A percentile compares a stretch with the other conserved stretches of the same genome.
phyloP scores from a whole-genome alignment of 305 asterid species.

The Euphrasia arctica region DNA sequence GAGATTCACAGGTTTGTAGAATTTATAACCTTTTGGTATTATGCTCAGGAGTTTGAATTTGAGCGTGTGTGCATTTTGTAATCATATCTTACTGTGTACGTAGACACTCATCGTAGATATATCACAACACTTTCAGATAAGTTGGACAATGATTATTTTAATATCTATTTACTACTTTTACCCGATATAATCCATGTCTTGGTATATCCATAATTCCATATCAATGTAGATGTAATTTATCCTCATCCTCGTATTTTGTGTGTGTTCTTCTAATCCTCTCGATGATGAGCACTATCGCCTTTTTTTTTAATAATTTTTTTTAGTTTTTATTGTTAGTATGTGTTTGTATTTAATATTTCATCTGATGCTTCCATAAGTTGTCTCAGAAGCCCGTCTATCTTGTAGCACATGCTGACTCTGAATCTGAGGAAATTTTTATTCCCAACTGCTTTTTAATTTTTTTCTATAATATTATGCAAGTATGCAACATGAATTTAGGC shows the following conservation, averaged over 20 bases:
- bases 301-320: conserved; percentile 1
- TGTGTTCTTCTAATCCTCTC: background rate
- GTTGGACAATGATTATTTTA: background rate
- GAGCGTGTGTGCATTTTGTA: background rate
- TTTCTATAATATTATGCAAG: background rate
- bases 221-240: background rate
- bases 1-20: conserved; percentile 88
- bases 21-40: conserved; percentile 9
- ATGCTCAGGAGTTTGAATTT: conserved; percentile 4
- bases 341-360: too few species aligned
- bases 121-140: background rate
- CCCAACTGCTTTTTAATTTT: background rate
- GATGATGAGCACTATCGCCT: background rate
- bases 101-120: background rate
- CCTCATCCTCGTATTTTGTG: background rate
- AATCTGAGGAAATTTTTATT: background rate
- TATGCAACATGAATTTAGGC: conserved; percentile 3
- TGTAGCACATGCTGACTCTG: too few species aligned
- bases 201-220: too few species aligned
- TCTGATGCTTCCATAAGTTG: too few species aligned
- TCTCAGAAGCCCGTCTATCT: too few species aligned
- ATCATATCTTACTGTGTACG: background rate
- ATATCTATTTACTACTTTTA: background rate
- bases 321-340: background rate
- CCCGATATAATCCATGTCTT: background rate